Evolutionary conservation across 1,139 yeast genomes (phyloP), one percentile per base, ranked within the genome.

Genomic region (Blastobotrys niveus): DNA sequence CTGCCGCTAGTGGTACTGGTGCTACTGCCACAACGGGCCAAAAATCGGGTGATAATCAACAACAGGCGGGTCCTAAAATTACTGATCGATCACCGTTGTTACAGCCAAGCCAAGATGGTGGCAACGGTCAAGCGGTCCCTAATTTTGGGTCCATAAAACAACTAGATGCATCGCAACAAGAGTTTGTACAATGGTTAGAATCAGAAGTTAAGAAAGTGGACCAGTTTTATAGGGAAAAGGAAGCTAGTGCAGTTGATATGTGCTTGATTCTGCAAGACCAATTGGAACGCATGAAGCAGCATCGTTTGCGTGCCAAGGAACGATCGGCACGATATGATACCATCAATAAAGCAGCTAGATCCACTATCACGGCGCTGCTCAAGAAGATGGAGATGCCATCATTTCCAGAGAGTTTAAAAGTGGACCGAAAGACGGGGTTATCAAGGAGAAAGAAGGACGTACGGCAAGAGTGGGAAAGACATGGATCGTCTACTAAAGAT

Each of bases 241-340:
- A 84, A 56, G 69, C 70, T 26, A 82, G 78, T 34, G 78, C 75
- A 0, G 71, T 78, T 38, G 77, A 77, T 46, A 67, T 89, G 49
- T 81, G 76, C 53, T 63, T 79, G 14, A 60, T 81, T 8, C 60
- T 86, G 19, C 84, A 82, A 54, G 84, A 78, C 52, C 95, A 85
- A 59, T 60, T 86, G 38, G 73, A 73, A 50, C 81, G 78, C 50
- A 59, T 85, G 48, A 69, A 77, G 44, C 79, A 77, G 38, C 89
- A 82, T 53, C 71, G 70, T 42, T 47, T 55, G 17, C 45, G 51
- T 5, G 50, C 47, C 17, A 55, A 52, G 40, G 50, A 17, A 38
- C 46, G 39, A 20, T 47, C 40, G 55, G 54, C 48, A 22, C 24
- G 37, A 31, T 10, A 36, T 21, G 52, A 45, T 14, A 46, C 59